Percentiles rank a stretch among this genome's conserved stretches.
Conservation (phyloP, 2,329 filamentous ascomycete species). For the Trichophyton mentagrophytes region DNA sequence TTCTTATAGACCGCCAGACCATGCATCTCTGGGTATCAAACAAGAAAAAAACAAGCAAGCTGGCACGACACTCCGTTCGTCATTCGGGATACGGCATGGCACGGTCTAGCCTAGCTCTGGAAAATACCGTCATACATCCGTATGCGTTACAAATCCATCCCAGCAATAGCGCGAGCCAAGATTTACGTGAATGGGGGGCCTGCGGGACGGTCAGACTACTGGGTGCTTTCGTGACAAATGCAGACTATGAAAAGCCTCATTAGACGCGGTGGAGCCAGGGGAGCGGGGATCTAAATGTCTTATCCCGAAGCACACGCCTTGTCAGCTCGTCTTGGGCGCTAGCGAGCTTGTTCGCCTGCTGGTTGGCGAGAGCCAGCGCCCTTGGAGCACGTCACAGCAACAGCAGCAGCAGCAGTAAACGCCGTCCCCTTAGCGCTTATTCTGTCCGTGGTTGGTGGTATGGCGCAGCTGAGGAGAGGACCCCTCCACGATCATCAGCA, state of each 20-base stretch:
- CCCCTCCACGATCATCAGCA: background rate
- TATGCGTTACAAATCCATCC: background rate
- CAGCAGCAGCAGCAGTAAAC: background rate
- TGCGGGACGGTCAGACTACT: background rate
- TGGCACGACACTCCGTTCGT: background rate
- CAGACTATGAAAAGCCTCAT: background rate
- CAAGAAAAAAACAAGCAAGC: background rate
- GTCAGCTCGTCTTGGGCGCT: background rate
- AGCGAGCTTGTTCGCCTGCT: background rate
- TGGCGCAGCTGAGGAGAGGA: background rate
- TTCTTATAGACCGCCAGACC: conserved; percentile 6
- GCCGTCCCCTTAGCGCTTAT: background rate
- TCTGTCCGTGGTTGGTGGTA: background rate
- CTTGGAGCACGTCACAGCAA: background rate
- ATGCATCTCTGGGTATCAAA: background rate
- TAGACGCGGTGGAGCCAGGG: background rate
- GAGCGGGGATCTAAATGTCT: background rate
- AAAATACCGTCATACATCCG: background rate
- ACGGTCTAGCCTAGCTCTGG: background rate
- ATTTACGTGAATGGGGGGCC: background rate
- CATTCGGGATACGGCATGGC: background rate
- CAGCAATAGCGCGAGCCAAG: background rate
- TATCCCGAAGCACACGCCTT: background rate
- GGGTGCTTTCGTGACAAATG: background rate
- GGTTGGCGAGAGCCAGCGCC: background rate